These are phyloP conservation scores for Xylaria scruposa DNA, from an alignment of 495 filamentous ascomycete species.

Conservation along the genomic window DNA sequence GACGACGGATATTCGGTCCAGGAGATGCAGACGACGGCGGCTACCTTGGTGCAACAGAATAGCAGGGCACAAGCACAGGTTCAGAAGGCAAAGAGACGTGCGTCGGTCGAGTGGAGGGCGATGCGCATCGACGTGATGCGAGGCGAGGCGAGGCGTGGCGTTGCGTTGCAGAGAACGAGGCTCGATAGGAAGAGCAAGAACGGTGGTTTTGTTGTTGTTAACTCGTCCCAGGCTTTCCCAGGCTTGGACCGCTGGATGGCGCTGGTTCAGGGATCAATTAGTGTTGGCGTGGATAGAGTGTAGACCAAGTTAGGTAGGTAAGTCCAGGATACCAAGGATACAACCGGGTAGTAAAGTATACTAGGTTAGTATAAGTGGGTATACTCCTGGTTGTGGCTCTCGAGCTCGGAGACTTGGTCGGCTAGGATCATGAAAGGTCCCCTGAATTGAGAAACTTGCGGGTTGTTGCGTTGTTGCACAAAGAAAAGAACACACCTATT, in stretches of 20 bases:
- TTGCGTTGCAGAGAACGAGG: constrained; percentile 28
- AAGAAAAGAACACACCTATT: not conserved
- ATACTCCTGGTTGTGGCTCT: constrained; percentile 4
- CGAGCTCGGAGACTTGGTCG: not conserved
- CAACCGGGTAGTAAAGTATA: constrained; percentile 14
- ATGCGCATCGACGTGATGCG: constrained; percentile 22
- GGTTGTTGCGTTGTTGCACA: constrained; percentile 4
- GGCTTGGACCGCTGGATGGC: constrained; percentile 26
- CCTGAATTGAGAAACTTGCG: not conserved
- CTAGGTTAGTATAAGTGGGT: constrained; percentile 1
- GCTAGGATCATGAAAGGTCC: not conserved
- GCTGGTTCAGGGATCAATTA: constrained; percentile 27
- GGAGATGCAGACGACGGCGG: not conserved
- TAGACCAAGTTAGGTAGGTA: constrained; percentile 8
- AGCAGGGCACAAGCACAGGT: constrained; percentile 19
- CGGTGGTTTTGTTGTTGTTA: constrained; percentile 28
- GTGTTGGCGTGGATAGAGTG: constrained; percentile 3
- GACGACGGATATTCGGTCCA: constrained; percentile 8
- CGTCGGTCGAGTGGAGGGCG: constrained; percentile 21
- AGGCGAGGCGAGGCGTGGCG: constrained; percentile 15
- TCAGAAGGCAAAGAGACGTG: constrained; percentile 14
- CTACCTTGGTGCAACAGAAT: constrained; percentile 11
- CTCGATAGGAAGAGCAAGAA: constrained; percentile 25
- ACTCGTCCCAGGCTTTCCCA: constrained; percentile 28
- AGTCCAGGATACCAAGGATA: constrained; percentile 15